These are phyloP conservation scores for Trichoderma afroharzianum DNA, from an alignment of 2,329 filamentous ascomycete species.

Conservation along the genomic window DNA sequence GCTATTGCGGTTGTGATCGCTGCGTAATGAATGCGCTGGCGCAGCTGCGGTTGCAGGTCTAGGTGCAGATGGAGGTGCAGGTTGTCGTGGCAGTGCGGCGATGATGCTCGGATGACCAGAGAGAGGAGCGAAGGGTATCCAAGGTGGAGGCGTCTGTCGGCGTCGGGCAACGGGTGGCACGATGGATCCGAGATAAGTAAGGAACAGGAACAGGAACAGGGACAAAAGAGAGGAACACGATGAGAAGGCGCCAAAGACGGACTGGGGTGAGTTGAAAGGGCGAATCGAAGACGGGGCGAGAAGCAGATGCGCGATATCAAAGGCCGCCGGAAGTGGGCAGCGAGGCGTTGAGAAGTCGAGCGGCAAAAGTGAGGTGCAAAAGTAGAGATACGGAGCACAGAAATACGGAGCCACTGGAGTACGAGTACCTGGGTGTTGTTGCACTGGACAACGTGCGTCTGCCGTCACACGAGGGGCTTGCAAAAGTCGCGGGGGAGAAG, in stretches of 20 bases:
- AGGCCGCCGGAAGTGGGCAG: not conserved
- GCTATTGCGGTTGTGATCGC: not conserved
- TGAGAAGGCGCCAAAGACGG: constrained; percentile 1
- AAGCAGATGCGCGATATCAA: constrained; percentile 13
- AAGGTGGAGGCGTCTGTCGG: not conserved
- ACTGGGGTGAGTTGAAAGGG: constrained; percentile 8
- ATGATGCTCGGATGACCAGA: constrained; percentile 3
- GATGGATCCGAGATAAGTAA: not conserved
- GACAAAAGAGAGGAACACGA: constrained; percentile 2
- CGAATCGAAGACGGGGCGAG: constrained; percentile 8
- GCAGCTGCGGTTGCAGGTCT: not conserved
- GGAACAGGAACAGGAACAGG: not conserved
- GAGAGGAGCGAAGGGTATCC: not conserved
- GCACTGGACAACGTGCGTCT: constrained; percentile 11
- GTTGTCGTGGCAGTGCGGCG: constrained; percentile 12
- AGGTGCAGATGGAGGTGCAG: not conserved
- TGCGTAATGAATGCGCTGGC: constrained; percentile 1
- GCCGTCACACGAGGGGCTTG: constrained; percentile 3
- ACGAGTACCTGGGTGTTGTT: not conserved
- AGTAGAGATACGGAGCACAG: constrained; percentile 2
- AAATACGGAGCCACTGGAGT: not conserved
- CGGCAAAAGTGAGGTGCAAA: not conserved
- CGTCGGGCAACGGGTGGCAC: not conserved
- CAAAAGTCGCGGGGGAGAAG: not conserved
- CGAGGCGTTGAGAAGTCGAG: not conserved